A percentile compares a stretch with the other conserved stretches of the same genome.
These are phyloP conservation scores for Proliferodiscus dingleyae DNA, from an alignment of 2,329 filamentous ascomycete genomes.

Conservation along the genomic window DNA sequence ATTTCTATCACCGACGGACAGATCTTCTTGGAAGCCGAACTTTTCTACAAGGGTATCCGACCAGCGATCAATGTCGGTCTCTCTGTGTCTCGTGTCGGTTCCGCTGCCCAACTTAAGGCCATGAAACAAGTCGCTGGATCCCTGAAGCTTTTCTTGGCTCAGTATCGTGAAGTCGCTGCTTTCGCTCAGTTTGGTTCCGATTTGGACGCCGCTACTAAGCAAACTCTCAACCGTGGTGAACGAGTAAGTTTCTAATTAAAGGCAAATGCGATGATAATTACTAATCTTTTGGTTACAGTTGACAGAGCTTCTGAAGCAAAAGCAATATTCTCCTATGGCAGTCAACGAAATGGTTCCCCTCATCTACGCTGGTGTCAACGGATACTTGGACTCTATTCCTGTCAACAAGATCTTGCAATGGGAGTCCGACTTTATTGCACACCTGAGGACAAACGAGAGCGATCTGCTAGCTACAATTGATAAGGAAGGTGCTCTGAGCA, in stretches of 20 bases:
- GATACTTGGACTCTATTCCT: conserved; percentile 82
- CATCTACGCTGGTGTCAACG: conserved; percentile 99
- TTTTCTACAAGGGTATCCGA: conserved; percentile 99
- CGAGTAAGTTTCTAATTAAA: conserved; percentile 57
- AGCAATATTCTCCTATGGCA: conserved; percentile 98
- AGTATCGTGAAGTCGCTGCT: conserved; percentile 99
- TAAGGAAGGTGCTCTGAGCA: conserved; percentile 93
- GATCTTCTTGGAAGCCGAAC: conserved; percentile 98
- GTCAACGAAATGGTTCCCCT: conserved; percentile 99
- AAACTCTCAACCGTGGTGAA: conserved; percentile 97
- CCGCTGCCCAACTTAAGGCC: conserved; percentile 98
- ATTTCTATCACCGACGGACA: conserved; percentile 99
- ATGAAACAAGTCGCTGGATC: conserved; percentile 99
- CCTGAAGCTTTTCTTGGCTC: conserved; percentile 99
- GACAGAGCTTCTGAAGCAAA: conserved; percentile 99
- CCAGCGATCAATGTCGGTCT: conserved; percentile 99
- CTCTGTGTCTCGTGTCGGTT: conserved; percentile 99
- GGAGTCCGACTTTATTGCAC: conserved; percentile 90
- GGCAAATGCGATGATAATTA: conserved; percentile 9
- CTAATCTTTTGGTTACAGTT: conserved; percentile 44
- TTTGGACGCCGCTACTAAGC: conserved; percentile 97
- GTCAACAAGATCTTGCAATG: conserved; percentile 88
- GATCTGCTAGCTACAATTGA: conserved; percentile 83
- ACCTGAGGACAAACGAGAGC: conserved; percentile 86
- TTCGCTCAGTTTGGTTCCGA: conserved; percentile 99